phyloP scores from a whole-genome alignment of 2,329 filamentous ascomycete genomes.

The Alternaria sp. region DNA sequence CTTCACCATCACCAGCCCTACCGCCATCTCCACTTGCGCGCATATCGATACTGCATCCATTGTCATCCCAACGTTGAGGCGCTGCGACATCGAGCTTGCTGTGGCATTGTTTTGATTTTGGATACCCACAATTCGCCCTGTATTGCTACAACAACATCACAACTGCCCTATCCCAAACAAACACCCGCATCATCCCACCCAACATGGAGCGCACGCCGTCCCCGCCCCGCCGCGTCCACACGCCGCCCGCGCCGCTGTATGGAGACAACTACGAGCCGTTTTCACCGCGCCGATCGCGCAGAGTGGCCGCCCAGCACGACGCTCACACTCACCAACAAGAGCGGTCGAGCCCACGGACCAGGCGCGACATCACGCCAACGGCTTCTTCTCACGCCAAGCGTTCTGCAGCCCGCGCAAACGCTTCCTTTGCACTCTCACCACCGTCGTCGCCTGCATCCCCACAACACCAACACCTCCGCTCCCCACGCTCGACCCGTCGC shows the following conservation, averaged over 20 bases:
- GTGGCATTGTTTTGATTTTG: slow-evolving; percentile 37
- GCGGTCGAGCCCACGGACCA: slow-evolving; percentile 30
- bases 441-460: slow-evolving; percentile 51
- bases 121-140: slow-evolving; percentile 15
- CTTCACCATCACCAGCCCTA: slow-evolving; percentile 21
- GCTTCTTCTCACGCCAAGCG: slow-evolving; percentile 26
- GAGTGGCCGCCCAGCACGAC: slow-evolving; percentile 64
- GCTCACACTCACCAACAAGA: slow-evolving; percentile 37
- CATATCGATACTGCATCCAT: slow-evolving; percentile 13
- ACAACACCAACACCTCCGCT: slow-evolving; percentile 34
- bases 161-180: slow-evolving; percentile 15
- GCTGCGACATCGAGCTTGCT: slow-evolving; percentile 17
- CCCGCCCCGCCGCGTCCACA: slow-evolving; percentile 64
- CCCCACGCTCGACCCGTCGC: slow-evolving; percentile 42
- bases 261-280: slow-evolving; percentile 78
- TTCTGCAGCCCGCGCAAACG: slow-evolving; percentile 49
- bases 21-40: slow-evolving; percentile 4
- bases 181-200: slow-evolving; percentile 8
- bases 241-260: slow-evolving; percentile 72
- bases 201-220: slow-evolving; percentile 64
- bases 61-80: slow-evolving; percentile 6
- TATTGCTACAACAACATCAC: slow-evolving; percentile 21
- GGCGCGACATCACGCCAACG: slow-evolving; percentile 41
- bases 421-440: slow-evolving; percentile 53
- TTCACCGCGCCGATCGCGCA: slow-evolving; percentile 69